Evolutionary conservation across 2,329 filamentous ascomycete species (phyloP), one percentile per base, ranked within the genome.

Genomic region (Gyromitra esculenta): DNA sequence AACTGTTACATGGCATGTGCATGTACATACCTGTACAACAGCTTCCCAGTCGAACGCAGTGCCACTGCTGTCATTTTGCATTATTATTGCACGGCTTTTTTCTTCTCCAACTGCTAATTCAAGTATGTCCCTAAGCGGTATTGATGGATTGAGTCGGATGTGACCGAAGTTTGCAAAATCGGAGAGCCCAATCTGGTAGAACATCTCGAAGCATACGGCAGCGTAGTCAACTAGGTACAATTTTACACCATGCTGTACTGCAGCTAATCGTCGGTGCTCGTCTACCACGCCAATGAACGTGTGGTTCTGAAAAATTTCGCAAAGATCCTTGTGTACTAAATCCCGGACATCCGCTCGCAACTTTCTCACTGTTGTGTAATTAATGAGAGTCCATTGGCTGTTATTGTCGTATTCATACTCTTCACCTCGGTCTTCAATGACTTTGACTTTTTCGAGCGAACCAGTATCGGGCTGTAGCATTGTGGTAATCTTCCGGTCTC

Each of bases 221-320:
- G 94, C 96, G 82, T 99, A 99, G 83, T 99, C 96, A 67, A 99
- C 87, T 25, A 99, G 88, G 83, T 92, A 97, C 6, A 99, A 88
- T 82, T 94, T 97, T 7, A 98, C 91, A 13, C 95, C 96, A 45
- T 92, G 91, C 84, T 99, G 96, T 48, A 99, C 92, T 15, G 96
- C 94, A n/a, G 91, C 94, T 11, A 99, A 89, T 9, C 96, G 92
- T 64, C 93, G 91, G 52, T 88, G 88, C 81, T 95, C 92, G 81
- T 99, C 96, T 0, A 98, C 93, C 35, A 99, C 87, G 1, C 96
- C 96, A 62, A 99, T 92, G 83, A 97, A 99, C 0, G 93, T 97
- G 82, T 97, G 94, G 21, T 90, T 90, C 11, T 92, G 90, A 81
- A 98, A 92, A 13, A 96, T 89, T 75, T 97, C 94, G 0, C 93